These are phyloP conservation scores for Penicillium occitanis DNA, from an alignment of 2,329 filamentous ascomycete genomes.

Conservation along the genomic window DNA sequence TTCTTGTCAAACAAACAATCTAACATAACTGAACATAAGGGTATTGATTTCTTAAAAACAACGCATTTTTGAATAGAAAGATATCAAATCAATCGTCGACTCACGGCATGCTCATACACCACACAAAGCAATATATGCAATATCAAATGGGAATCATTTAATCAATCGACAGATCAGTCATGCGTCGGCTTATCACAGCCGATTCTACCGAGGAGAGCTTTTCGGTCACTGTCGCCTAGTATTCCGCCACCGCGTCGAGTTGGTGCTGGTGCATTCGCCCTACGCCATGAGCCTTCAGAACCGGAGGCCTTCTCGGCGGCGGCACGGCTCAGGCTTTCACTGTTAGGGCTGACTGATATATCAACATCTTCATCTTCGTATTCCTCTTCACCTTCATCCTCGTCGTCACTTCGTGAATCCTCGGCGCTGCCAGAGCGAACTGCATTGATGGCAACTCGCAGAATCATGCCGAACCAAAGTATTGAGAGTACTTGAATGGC, in stretches of 20 bases:
- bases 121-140: constrained; percentile 21
- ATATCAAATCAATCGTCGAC: constrained; percentile 10
- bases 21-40: constrained; percentile 19
- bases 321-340: constrained; percentile 27
- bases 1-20: not conserved
- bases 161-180: constrained; percentile 20
- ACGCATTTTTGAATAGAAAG: constrained; percentile 8
- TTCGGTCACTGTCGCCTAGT: constrained; percentile 49
- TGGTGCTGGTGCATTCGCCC: constrained; percentile 37
- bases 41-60: constrained; percentile 19
- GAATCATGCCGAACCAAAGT: constrained; percentile 87
- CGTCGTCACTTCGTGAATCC: constrained; percentile 83
- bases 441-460: constrained; percentile 77
- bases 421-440: constrained; percentile 73
- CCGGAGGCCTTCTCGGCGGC: constrained; percentile 29
- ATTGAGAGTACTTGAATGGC: constrained; percentile 77
- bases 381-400: constrained; percentile 67
- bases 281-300: constrained; percentile 34
- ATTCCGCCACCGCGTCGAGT: constrained; percentile 36
- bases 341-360: constrained; percentile 24
- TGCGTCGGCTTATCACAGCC: constrained; percentile 70
- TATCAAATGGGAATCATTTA: constrained; percentile 10
- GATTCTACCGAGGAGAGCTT: constrained; percentile 77
- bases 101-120: constrained; percentile 15
- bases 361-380: constrained; percentile 36